Base-by-base conservation (phyloP, 352 stramenopile species). In the Globisporangium megalacanthum region DNA sequence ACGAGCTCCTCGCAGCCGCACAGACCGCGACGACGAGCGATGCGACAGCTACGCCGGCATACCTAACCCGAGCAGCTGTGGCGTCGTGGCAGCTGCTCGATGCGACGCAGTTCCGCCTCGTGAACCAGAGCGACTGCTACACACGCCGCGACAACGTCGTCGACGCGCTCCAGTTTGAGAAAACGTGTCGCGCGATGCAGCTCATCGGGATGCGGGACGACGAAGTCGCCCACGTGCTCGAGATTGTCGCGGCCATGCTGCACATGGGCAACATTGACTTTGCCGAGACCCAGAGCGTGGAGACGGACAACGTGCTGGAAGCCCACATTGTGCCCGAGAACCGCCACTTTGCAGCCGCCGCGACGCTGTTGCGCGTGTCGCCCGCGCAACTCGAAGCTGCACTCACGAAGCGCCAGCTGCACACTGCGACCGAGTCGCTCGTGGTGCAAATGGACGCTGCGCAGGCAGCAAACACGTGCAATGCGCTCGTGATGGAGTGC, bases 251-350 rank as follows among this genome's bases (percentile, higher is more conserved):
- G 22, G 88, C 86, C 29, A 66, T 99, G 50, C 64, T 99, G 56
- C 95, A 99, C 61, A 66, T 97, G 36, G 97, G 95, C 15, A 99
- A 99, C 73, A 65, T 99, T 31, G 76, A 88, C 42, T 98, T 98
- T 59, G 76, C 95, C 29, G 73, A 84, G 46, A 81, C 65, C n/a
- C 60, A 66, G 49, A 66, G 52, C 37, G 39, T 29, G 35, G 25
- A 46, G 35, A 66, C 48, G 33, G 61, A 67, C 49, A 67, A 67
- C 50, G 55, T 67, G 29, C 61, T 60, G n/a, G 61, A 85, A 0
- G 58, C 81, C 55, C 54, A 8, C 7, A 13, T 92, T 66, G 85
- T 96, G 52, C 64, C 98, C 14, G 88, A 95, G 56, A 85, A 98
- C 6, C 79, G 96, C 63, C 72, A 82, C 39, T 88, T 92, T 48